Conservation (phyloP, 371 early-diverging fungal species). For the Apophysomyces ossiformis region DNA sequence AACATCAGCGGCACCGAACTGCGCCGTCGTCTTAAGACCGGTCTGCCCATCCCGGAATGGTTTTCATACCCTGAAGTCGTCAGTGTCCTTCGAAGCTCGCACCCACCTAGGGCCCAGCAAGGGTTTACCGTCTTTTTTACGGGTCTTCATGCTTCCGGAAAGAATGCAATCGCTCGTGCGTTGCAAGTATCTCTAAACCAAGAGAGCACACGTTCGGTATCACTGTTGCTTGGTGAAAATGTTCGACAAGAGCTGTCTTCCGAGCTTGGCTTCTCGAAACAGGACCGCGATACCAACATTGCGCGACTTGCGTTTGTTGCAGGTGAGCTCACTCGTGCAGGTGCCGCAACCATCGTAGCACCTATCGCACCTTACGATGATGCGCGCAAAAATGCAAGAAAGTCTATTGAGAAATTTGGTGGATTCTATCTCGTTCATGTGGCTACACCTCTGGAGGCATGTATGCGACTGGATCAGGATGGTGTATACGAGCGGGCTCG, state of each 20-base stretch:
- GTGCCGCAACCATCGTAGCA: constrained; percentile 87
- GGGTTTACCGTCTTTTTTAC: constrained; percentile 91
- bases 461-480: constrained; percentile 75
- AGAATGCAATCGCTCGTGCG: constrained; percentile 80
- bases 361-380: constrained; percentile 88
- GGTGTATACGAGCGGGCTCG: constrained; percentile 82
- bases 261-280: constrained; percentile 81
- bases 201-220: constrained; percentile 83
- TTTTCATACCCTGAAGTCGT: constrained; percentile 95
- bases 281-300: constrained; percentile 85
- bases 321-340: constrained; percentile 82
- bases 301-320: constrained; percentile 85
- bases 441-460: constrained; percentile 80
- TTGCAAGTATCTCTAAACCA: constrained; percentile 85
- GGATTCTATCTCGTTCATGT: constrained; percentile 90
- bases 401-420: constrained; percentile 66
- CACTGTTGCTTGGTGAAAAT: constrained; percentile 83
- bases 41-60: constrained; percentile 91
- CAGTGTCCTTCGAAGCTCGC: constrained; percentile 76
- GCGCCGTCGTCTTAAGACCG: constrained; percentile 72
- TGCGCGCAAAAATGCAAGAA: constrained; percentile 69
- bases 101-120: constrained; percentile 85
- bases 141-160: constrained; percentile 83
- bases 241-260: constrained; percentile 81
- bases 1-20: constrained; percentile 74